Conservation (phyloP, 306 rosid species). For the Vicia faba region DNA sequence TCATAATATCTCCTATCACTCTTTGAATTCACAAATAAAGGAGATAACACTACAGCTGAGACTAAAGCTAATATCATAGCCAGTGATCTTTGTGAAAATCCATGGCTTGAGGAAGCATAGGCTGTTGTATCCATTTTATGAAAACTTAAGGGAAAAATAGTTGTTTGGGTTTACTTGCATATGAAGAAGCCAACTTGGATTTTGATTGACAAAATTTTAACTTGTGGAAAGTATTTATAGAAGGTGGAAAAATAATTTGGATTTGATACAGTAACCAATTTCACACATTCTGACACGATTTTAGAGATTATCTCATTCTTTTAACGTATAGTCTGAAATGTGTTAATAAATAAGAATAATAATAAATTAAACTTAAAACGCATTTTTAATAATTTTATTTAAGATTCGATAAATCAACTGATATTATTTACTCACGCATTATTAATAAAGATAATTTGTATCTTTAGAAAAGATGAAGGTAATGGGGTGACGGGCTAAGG, state of each 20-base stretch:
- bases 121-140: constrained; percentile 53
- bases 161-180: not conserved
- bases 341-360: no score
- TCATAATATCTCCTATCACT: constrained; percentile 51
- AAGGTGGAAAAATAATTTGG: no score
- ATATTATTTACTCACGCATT: no score
- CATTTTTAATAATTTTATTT: no score
- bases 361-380: no score
- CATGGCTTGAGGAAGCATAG: constrained; percentile 44
- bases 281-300: no score
- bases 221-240: constrained; percentile 50
- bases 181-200: not conserved
- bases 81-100: constrained; percentile 68
- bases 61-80: constrained; percentile 74
- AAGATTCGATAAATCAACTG: no score
- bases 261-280: no score
- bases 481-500: constrained; percentile 49
- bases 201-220: constrained; percentile 26
- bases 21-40: constrained; percentile 48
- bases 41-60: constrained; percentile 69
- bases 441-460: no score
- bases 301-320: no score
- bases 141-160: not conserved
- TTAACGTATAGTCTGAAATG: no score
- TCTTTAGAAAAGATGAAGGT: constrained; percentile 25